phyloP scores from a whole-genome alignment of 1,139 yeast species.

The Kodamaea sp. region DNA sequence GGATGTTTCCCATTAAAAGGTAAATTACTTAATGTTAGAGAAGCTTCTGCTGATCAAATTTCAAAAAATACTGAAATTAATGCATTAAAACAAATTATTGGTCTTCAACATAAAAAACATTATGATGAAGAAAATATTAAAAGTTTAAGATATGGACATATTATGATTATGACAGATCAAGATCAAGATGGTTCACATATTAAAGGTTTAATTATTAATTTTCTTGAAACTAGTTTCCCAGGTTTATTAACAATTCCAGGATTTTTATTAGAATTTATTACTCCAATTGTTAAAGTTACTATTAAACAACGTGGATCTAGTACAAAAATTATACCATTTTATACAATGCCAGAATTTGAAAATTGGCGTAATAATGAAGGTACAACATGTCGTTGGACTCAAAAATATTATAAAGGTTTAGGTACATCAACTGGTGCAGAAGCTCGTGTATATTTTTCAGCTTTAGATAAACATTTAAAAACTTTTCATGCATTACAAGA shows the following conservation, averaged over 20 bases:
- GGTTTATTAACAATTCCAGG: conserved; percentile 91
- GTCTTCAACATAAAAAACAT: conserved; percentile 85
- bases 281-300: conserved; percentile 93
- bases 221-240: conserved; percentile 90
- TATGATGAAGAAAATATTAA: conserved; percentile 62
- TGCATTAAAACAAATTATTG: conserved; percentile 93
- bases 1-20: conserved; percentile 97
- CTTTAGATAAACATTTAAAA: conserved; percentile 82
- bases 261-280: conserved; percentile 86
- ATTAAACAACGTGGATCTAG: conserved; percentile 58
- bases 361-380: conserved; percentile 89
- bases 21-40: conserved; percentile 91
- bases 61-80: conserved; percentile 91
- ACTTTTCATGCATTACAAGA: conserved; percentile 78
- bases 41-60: conserved; percentile 92
- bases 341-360: conserved; percentile 95
- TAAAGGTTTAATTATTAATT: conserved; percentile 92
- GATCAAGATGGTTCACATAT: conserved; percentile 99
- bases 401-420: conserved; percentile 96
- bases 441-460: conserved; percentile 85
- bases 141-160: conserved; percentile 87
- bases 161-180: conserved; percentile 99
- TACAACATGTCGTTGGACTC: conserved; percentile 73
- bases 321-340: conserved; percentile 63
- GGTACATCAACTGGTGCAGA: conserved; percentile 88